Evolutionary conservation across 495 filamentous ascomycete genomes (phyloP), one percentile per base, ranked within the genome.

Genomic region (Penicillium atrosanguineum): DNA sequence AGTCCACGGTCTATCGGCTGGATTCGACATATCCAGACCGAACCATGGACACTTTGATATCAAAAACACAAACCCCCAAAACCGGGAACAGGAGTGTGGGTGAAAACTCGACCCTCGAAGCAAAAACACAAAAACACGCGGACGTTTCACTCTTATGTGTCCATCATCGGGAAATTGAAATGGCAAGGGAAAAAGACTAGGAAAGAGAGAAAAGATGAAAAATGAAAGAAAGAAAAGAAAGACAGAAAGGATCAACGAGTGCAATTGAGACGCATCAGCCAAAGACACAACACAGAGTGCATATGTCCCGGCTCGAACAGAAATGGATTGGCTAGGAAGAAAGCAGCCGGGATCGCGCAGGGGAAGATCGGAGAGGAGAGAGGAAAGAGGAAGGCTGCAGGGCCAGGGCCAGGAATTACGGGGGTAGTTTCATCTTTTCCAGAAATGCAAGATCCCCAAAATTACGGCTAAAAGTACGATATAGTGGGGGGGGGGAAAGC

Each of bases 1-100:
- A 48, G 73, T 69, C 73, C 79, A 84, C 63, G 79, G 78, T 60
- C 68, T 72, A 61, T 79, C 78, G 49, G 71, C 62, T 71, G 49
- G 62, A 69, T 68, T 71, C 65, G 74, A 76, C 74, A 78, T 78
- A 62, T 73, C 70, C 72, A 68, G 53, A 69, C 64, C 72, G 75
- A 12, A 34, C 31, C 31, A 34, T 34, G 31, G 31, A 34, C 31
- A 14, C 9, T 34, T 12, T 6, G 28, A 31, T 34, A 40, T 40
- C 16, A 40, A 40, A 20, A 20, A 1, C n/a, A 0, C n/a, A 40
- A 40, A 40, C 0, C 12, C 11, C 9, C 31, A 14, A 11, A 14
- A 11, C 31, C 31, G 11, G 1, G 9, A 14, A 12, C 12, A 34
- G 14, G 31, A 34, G 4, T 14, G 31, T 14, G 9, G 14, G 28